Base-by-base conservation (phyloP, 2,329 filamentous ascomycete species). In the Colletotrichum echinochloae region DNA sequence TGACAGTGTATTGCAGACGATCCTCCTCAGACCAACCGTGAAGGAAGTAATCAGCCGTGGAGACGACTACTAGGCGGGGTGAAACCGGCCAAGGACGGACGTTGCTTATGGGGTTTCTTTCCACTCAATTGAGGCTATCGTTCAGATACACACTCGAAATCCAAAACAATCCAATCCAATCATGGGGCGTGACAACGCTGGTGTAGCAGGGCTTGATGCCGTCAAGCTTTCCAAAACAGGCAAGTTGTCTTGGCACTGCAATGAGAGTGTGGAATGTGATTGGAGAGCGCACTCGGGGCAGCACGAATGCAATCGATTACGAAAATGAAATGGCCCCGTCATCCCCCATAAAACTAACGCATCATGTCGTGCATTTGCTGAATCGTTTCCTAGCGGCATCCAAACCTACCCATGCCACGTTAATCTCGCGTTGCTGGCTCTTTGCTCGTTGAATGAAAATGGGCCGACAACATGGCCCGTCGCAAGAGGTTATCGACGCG, bases 41-140 rank as follows among this genome's bases (percentile, higher is more conserved):
- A 97, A 97, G 86, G 94, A 97, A 84, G 90, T 97, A 74, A 91
- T 97, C 76, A 95, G 92, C 81, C 90, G 93, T 72, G 94, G 94
- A 74, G 92, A 96, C 64, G 94, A 97, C 79, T 97, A 94, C 80
- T 97, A 88, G 72, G 60, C 49, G 51, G 56, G 52, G 52, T 60
- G 46, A 55, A 63, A 41, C 54, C 62, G 39, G 64, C 30, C 44
- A 57, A 39, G 57, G 64, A 66, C 66, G 51, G 68, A 41, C 49
- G 5, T 61, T 54, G 57, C 44, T 59, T 33, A 48, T 28, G 46
- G 63, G 65, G 65, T 68, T 57, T 44, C 67, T 49, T 70, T 69
- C 23, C 44, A 54, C 57, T 63, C 59, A 69, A 70, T 59, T 46
- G 30, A 67, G 52, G 57, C 68, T 63, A 62, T 70, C 64, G 46